Percentiles rank a stretch among this genome's conserved stretches.
Conservation (phyloP, 2,329 filamentous ascomycete species). For the Hypoxylon sp. region DNA sequence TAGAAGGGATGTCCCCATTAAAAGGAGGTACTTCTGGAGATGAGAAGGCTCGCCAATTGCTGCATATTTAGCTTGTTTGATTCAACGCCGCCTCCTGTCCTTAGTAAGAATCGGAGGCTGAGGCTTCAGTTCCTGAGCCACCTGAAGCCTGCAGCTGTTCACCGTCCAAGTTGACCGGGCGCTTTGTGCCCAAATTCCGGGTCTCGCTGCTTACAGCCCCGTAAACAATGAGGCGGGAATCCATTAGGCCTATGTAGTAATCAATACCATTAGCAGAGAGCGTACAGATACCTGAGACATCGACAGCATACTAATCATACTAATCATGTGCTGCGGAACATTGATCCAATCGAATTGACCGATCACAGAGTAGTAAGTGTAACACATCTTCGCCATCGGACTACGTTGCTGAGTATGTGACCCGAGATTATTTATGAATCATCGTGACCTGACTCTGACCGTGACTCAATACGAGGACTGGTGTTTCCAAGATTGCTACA, state of each 20-base stretch:
- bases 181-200: slow-evolving; percentile 13
- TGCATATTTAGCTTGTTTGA: background rate
- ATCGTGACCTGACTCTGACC: slow-evolving; percentile 36
- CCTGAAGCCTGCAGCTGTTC: background rate
- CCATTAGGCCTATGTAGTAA: slow-evolving; percentile 13
- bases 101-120: slow-evolving; percentile 3
- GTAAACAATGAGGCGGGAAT: slow-evolving; percentile 12
- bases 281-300: slow-evolving; percentile 35
- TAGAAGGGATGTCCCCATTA: slow-evolving; percentile 40
- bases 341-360: slow-evolving; percentile 13
- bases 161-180: slow-evolving; percentile 9
- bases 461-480: slow-evolving; percentile 35
- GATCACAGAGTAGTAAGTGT: slow-evolving; percentile 17
- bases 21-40: slow-evolving; percentile 3
- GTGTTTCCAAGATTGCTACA: slow-evolving; percentile 33
- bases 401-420: slow-evolving; percentile 14
- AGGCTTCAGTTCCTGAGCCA: slow-evolving; percentile 8
- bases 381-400: slow-evolving; percentile 26
- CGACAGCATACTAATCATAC: slow-evolving; percentile 12
- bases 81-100: slow-evolving; percentile 6
- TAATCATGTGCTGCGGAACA: slow-evolving; percentile 14
- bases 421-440: slow-evolving; percentile 26
- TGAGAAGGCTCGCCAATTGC: background rate
- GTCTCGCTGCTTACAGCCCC: slow-evolving; percentile 1
- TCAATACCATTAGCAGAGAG: slow-evolving; percentile 11